Base-by-base conservation (phyloP, 805 yeast species). In the Lipomyces kockii region DNA sequence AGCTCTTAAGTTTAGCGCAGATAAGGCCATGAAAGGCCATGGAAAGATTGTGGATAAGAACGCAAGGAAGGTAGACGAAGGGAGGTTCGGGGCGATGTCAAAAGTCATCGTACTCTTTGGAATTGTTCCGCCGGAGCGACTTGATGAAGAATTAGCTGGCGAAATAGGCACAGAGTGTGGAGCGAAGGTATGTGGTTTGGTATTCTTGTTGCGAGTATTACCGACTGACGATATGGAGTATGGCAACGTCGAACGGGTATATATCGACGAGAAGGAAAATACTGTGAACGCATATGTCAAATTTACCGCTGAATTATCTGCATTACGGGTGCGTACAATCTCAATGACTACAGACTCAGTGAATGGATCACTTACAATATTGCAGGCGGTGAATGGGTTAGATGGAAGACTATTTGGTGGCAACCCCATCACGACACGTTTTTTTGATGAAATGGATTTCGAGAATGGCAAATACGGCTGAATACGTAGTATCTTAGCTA, bases 11-110 rank as follows among this genome's bases (percentile, higher is more conserved):
- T 71, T 71, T 49, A 55, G 62, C 17, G 67, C 69, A 8, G 71
- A 71, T 60, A 71, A 71, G 46, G 46, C 54, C 12, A 58, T 60
- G 22, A 66, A 67, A 20, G 73, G 73, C 17, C 66, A 60, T 37
- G 73, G 73, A 4, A 56, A 57, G 34, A 71, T 71, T 32, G 39
- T 71, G 22, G 69, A 69, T 55, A 51, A 90, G 12, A 58, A 58
- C 22, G 7, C 3, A 51, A 20, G 35, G 14, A 37, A 22, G 60
- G 43, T 51, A 22, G 59, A 66, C 6, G 55, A 52, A 1, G 67
- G 69, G 12, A 64, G 55, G 52, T 67, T 55, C 49, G 72, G 72
- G 0, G 60, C 52, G 32, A 64, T 62, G 66, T 64, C 71, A 2
- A 67, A 62, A 37, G 69, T 67, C 25, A 49, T 69, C 11, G 22